phyloP scores from a whole-genome alignment of 345 rosid genomes.

The Boechera stricta region DNA sequence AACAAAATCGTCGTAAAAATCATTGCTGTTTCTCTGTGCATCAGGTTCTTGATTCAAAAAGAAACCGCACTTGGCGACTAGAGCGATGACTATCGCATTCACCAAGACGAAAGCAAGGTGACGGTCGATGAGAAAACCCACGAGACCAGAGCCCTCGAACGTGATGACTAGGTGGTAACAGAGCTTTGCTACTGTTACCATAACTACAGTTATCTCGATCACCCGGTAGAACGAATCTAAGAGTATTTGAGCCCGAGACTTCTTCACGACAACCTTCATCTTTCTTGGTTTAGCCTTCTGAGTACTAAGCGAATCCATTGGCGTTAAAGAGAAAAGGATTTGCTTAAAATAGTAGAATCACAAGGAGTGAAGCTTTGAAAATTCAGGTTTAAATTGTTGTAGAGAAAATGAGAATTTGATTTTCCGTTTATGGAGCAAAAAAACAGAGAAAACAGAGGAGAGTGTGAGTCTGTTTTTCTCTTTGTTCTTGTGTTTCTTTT shows the following conservation, averaged over 20 bases:
- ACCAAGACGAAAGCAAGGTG: slow-evolving; percentile 75
- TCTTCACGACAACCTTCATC: slow-evolving; percentile 57
- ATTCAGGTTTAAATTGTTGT: not conserved
- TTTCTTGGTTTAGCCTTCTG: slow-evolving; percentile 59
- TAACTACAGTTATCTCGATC: slow-evolving; percentile 59
- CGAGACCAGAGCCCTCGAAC: slow-evolving; percentile 56
- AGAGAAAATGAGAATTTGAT: not conserved
- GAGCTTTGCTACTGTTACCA: slow-evolving; percentile 64
- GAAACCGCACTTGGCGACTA: slow-evolving; percentile 67
- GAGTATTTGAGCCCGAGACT: slow-evolving; percentile 53
- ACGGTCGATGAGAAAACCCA: slow-evolving; percentile 57
- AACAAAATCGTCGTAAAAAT: slow-evolving; percentile 57
- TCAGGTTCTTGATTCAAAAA: slow-evolving; percentile 52
- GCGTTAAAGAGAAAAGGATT: not conserved
- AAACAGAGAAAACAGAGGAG: slow-evolving; percentile 21
- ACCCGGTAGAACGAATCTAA: slow-evolving; percentile 56
- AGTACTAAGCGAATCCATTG: slow-evolving; percentile 66
- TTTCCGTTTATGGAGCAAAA: not conserved
- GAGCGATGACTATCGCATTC: slow-evolving; percentile 67
- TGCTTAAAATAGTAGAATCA: not conserved
- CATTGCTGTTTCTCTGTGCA: slow-evolving; percentile 40
- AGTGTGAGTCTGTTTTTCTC: slow-evolving; percentile 18
- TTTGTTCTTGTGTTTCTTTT: slow-evolving; percentile 26
- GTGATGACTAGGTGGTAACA: slow-evolving; percentile 58
- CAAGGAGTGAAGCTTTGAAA: not conserved